Evolutionary conservation across 2,329 filamentous ascomycete genomes (phyloP), one percentile per base, ranked within the genome.

Genomic region (Sclerotinia trifoliorum): DNA sequence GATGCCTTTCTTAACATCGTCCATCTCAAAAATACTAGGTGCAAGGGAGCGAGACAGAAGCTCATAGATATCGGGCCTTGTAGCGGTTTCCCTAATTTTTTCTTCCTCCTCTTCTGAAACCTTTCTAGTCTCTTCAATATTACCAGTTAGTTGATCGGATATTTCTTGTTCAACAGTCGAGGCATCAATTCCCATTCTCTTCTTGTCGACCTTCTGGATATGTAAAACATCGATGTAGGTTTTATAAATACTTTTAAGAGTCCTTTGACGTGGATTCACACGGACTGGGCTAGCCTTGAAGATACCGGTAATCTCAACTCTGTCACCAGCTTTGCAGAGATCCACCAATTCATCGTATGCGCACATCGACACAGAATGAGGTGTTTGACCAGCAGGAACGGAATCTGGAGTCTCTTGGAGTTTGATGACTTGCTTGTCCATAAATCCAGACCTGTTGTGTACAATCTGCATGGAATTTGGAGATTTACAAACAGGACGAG

Each of bases 361-460:
- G 76, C 94, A 97, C 62, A 99, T 87, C 0, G 94, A 97, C 35
- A 99, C 95, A 0, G 94, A 97, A 80, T 99, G 95, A 19, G 95
- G 95, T 26, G 95, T 99, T 80, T 99, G 95, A 24, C 95, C 95
- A 73, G 97, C 91, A 61, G 95, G 95, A 24, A 99, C 91, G 49
- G 88, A 92, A 79, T 99, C 95, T 0, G 95, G 95, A 0, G 95
- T 99, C 80, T 99, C 95, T 80, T 99, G 95, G 52, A 99, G 84
- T 79, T 99, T 99, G 81, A 99, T 97, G 69, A 99, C 93, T 78
- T 99, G 95, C 82, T 99, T 99, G 79, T 99, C 95, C 67, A 94
- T 90, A 76, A 99, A 99, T 11, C 87, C 86, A 74, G 93, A 98
- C 70, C 95, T 90, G 80, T 99, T 99, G 83, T 99, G 95, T 26